Base-by-base conservation (phyloP, 78 protist species). In the Dictyostelium intermedium region DNA sequence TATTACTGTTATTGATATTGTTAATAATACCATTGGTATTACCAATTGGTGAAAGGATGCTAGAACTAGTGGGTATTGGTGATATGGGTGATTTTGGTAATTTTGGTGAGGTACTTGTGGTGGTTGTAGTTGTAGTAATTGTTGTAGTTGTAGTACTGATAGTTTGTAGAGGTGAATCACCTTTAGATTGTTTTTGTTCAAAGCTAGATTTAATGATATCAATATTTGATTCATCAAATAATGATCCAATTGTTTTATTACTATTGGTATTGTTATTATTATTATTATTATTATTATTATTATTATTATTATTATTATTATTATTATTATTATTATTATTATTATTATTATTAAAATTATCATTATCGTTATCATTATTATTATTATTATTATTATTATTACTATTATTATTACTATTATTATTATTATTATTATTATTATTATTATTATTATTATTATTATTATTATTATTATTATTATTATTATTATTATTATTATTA, bases 151-250 rank as follows among this genome's bases (percentile, higher is more conserved):
- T 37, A 4, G 50, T 30, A 56, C 27, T 56, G 7, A 74, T 74
- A 1, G 81, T 74, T 30, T 37, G 56, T 74, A 13, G 34, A 0
- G 81, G 56, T 37, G 81, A 74, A 74, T 35, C 56, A 32, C 41
- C 50, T 11, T 27, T 30, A 1, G 41, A n/a, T 76, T 76, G 82
- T 6, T 76, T 34, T 77, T 77, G 82, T 35, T 41, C 82, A 77
- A 77, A 77, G n/a, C 82, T 77, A 6, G 39, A 41, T 43, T 77
- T 41, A 34, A 41, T 77, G 9, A 77, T 77, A 76, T 76, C 53
- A 20, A 76, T 13, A 76, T 23, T 39, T 1, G 82, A 76, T 11
- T 76, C 53, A 41, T 41, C 45, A 37, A 76, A 76, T 23, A 41
- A 73, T 73, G 41, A 25, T 7, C n/a, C 25, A 23, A 60, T n/a